Evolutionary conservation across 345 rosid species (phyloP), one percentile per base, ranked within the genome.

Genomic region (Trapa bicornis): DNA sequence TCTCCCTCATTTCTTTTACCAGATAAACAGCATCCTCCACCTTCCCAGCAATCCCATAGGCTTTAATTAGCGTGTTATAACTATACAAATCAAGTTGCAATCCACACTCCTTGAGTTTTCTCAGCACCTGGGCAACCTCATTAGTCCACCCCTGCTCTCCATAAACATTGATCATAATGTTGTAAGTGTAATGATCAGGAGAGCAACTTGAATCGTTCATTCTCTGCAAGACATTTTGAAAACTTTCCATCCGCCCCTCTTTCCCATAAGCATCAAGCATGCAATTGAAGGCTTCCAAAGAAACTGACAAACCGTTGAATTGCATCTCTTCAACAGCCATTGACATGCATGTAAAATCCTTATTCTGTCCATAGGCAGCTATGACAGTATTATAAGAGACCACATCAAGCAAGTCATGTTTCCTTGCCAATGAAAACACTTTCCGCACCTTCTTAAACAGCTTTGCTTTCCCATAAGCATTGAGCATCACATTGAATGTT

Each of bases 11-110:
- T 80, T 92, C 90, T 78, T 83, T 88, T 54, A 92, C 77, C 84
- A 92, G 80, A 61, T 72, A 79, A 68, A 89, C 84, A 43, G 97
- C 97, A 56, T 89, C 96, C 75, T 92, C 93, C 37, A 88, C 84
- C 97, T 88, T 85, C 63, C 96, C 98, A 52, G 90, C 98, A 47
- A 92, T 81, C 71, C 97, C 97, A 76, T 92, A 88, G 32, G 98
- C 97, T 79, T 89, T 92, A 74, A 92, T 92, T 85, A 92, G 65
- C 29, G 97, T 89, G 77, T 92, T 92, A 64, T 89, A 93, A 85
- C 96, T 80, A 85, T 85, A 88, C 66, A 89, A 72, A 80, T 89
- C 96, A 64, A 90, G 97, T 56, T 89, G 79, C 32, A 75, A 77
- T 60, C 90, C 88, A 62, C 78, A 69, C 73, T 81, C 84, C 78